Percentiles rank a stretch among this genome's conserved stretches.
These are phyloP conservation scores for Malus hybrid DNA, from an alignment of 331 rosid species.

Conservation along the genomic window DNA sequence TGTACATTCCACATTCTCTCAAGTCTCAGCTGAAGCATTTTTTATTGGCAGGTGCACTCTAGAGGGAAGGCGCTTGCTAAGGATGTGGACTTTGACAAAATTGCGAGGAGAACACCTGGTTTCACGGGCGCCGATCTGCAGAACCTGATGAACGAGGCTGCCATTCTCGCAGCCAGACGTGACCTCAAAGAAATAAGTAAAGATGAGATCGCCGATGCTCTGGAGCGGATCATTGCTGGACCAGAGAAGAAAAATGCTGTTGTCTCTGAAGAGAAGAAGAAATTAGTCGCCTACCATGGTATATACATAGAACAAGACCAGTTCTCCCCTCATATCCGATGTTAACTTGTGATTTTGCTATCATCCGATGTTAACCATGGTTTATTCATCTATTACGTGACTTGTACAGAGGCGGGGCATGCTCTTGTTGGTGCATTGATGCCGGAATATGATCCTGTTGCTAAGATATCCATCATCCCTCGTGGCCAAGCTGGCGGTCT, in stretches of 20 bases:
- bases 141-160: conserved; percentile 98
- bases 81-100: conserved; percentile 95
- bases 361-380: no score
- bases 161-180: conserved; percentile 98
- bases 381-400: background rate
- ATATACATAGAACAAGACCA: background rate
- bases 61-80: conserved; percentile 85
- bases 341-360: background rate
- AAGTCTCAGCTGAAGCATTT: background rate
- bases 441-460: conserved; percentile 99
- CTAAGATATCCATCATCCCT: conserved; percentile 95
- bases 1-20: background rate
- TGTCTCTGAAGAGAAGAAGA: conserved; percentile 95
- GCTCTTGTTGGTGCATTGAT: conserved; percentile 98
- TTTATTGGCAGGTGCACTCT: conserved; percentile 57
- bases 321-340: background rate
- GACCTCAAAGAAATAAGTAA: conserved; percentile 97
- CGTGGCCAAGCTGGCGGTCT: conserved; percentile 96
- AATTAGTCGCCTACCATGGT: conserved; percentile 78
- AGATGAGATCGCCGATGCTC: conserved; percentile 96
- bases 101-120: conserved; percentile 98
- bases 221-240: conserved; percentile 91
- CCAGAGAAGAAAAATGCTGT: conserved; percentile 99
- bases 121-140: conserved; percentile 74
- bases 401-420: conserved; percentile 58